Percentiles rank a stretch among this genome's conserved stretches.
phyloP scores from a whole-genome alignment of 495 filamentous ascomycete genomes.

The Ramalina intermedia region DNA sequence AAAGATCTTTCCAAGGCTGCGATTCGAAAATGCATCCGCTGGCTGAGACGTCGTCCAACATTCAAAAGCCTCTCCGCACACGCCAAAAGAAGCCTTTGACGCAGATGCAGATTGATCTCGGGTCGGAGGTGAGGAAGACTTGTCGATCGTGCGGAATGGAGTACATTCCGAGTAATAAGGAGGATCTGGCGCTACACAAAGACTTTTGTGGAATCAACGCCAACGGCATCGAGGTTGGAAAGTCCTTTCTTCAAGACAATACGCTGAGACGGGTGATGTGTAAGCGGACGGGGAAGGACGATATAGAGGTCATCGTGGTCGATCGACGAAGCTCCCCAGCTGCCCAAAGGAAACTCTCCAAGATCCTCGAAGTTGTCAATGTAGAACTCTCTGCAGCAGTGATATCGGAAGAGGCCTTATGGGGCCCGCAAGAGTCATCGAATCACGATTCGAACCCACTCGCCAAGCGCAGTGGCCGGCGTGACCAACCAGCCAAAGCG shows the following conservation, averaged over 20 bases:
- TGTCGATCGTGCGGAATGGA: slow-evolving; percentile 57
- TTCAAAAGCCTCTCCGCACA: slow-evolving; percentile 16
- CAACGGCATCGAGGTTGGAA: slow-evolving; percentile 48
- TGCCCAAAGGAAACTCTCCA: slow-evolving; percentile 42
- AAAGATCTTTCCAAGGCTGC: slow-evolving; percentile 26
- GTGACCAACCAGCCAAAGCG: slow-evolving; percentile 6
- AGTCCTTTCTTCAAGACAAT: slow-evolving; percentile 33
- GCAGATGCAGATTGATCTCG: slow-evolving; percentile 56
- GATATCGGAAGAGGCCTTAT: slow-evolving; percentile 43
- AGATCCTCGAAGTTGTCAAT: slow-evolving; percentile 52
- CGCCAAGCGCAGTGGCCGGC: slow-evolving; percentile 7
- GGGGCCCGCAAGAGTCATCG: slow-evolving; percentile 36
- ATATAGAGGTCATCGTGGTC: slow-evolving; percentile 39
- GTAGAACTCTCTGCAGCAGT: slow-evolving; percentile 49
- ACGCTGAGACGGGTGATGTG: slow-evolving; percentile 31
- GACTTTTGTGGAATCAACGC: slow-evolving; percentile 55
- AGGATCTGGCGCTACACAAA: slow-evolving; percentile 50
- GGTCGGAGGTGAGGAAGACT: slow-evolving; percentile 40
- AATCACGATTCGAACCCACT: slow-evolving; percentile 22
- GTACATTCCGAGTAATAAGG: slow-evolving; percentile 50
- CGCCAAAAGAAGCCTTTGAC: slow-evolving; percentile 29
- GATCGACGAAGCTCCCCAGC: slow-evolving; percentile 37
- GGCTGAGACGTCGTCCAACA: slow-evolving; percentile 37
- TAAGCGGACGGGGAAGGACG: slow-evolving; percentile 33
- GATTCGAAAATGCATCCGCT: slow-evolving; percentile 19